A percentile compares a stretch with the other conserved stretches of the same genome.
These are phyloP conservation scores for Chrysopogon serrulatus DNA, from an alignment of 176 grass and related monocot genomes.

Conservation along the genomic window DNA sequence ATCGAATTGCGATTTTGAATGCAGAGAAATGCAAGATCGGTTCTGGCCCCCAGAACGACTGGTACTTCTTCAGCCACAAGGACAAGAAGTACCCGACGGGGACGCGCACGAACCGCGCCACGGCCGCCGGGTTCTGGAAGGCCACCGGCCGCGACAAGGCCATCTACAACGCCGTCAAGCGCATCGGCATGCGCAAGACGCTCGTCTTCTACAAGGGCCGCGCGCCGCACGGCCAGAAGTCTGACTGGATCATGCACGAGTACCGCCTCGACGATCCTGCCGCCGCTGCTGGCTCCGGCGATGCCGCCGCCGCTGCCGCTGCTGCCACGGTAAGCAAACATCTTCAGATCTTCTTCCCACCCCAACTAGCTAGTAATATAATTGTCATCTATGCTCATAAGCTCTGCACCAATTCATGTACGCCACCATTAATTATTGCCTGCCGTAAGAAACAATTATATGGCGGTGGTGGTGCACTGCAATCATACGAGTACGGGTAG, in stretches of 20 bases:
- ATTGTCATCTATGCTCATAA: background rate
- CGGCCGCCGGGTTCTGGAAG: constrained; percentile 91
- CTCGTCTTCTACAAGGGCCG: constrained; percentile 99
- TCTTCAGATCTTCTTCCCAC: no score
- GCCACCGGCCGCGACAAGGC: constrained; percentile 96
- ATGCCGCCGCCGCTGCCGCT: background rate
- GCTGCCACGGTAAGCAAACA: constrained; percentile 6
- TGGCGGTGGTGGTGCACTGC: constrained; percentile 45
- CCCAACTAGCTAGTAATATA: background rate
- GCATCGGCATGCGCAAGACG: constrained; percentile 98
- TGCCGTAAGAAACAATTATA: constrained; percentile 49
- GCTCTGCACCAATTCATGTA: constrained; percentile 18
- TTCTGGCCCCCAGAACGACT: constrained; percentile 90
- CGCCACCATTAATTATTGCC: constrained; percentile 29
- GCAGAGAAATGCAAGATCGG: constrained; percentile 95
- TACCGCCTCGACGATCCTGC: constrained; percentile 67
- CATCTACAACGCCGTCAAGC: constrained; percentile 76
- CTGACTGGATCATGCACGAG: constrained; percentile 95
- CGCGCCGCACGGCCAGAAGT: constrained; percentile 87
- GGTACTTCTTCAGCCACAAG: constrained; percentile 99
- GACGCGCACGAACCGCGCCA: constrained; percentile 87
- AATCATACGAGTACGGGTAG: constrained; percentile 48
- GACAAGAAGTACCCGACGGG: constrained; percentile 99
- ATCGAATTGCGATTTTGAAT: background rate
- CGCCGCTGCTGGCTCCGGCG: background rate